Base-by-base conservation (phyloP, 2,329 filamentous ascomycete genomes). In the Colletotrichum liaoningense region DNA sequence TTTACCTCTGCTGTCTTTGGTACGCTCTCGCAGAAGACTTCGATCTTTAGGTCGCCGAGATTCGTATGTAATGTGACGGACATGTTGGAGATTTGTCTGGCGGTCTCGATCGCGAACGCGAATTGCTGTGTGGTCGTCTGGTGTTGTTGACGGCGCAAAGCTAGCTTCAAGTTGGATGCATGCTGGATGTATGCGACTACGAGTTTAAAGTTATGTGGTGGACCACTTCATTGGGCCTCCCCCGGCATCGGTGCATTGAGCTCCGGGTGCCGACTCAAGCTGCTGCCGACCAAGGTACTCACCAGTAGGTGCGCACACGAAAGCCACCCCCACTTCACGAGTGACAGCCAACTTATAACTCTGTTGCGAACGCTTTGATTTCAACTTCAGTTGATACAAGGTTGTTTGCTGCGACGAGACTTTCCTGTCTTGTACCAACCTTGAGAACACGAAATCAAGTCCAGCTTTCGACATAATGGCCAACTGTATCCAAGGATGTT, bases 1-100 rank as follows among this genome's bases (percentile, higher is more conserved):
- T 85, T 69, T 85, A 93, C 93, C 85, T 98, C 94, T 75, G 95
- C 93, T 0, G 97, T 98, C 83, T 96, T 95, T 75, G 97, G 97
- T 38, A 97, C 95, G 78, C 94, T 93, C 82, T 98, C 95, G 86
- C 96, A 98, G 86, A 98, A 98, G 77, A 99, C 88, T 83, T 98
- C 97, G 78, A 98, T 90, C 86, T 98, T 99, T 81, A 99, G 89
- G 84, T 97, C 93, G 81, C 97, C 97, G 66, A 93, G 89, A 63
- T 92, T 94, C 63, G 97, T 99, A 84, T 98, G 95, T 16, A 99
- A 89, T 12, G 91, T 92, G 75, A 92, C 89, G 14, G 91, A 92
- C 91, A 93, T 92, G 76, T 57, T 66, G 30, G 38, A 22, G 2
- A 28, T 60, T 42, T 56, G 9, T 49, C 24, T 19, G 16, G 16